Evolutionary conservation across 306 rosid species (phyloP).

Genomic region (Dicorynia guianensis): DNA sequence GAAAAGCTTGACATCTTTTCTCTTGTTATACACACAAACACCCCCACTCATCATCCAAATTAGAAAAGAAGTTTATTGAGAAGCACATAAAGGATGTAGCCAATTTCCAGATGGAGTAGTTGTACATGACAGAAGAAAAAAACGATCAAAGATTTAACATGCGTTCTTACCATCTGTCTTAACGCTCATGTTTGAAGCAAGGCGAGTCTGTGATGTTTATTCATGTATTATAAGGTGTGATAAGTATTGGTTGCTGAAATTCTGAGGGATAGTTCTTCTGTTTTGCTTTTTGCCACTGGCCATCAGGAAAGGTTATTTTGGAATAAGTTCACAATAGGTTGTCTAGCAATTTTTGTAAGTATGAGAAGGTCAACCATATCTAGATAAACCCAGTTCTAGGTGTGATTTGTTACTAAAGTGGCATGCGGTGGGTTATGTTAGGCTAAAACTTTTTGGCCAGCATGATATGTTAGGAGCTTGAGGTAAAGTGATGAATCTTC

Average conservation of each 20-base stretch:
- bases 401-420: background rate
- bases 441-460: background rate
- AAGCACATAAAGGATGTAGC: conserved; percentile 2
- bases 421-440: background rate
- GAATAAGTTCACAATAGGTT: background rate
- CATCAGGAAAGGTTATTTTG: background rate
- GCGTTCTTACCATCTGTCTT: background rate
- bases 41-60: background rate
- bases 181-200: background rate
- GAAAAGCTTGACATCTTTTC: conserved; percentile 1
- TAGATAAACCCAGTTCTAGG: conserved; percentile 10
- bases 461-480: background rate
- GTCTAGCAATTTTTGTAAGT: background rate
- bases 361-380: background rate
- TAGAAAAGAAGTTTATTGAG: conserved; percentile 14
- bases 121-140: conserved; percentile 5
- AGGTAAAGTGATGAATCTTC: conserved; percentile 4
- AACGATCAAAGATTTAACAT: background rate
- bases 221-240: conserved; percentile 2
- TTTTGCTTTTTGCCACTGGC: background rate
- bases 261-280: background rate
- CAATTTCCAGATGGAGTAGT: background rate
- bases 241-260: background rate
- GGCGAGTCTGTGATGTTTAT: background rate
- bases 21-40: background rate